Base-by-base conservation (phyloP, 2,329 filamentous ascomycete genomes). In the Dactylellina drechsleri region DNA sequence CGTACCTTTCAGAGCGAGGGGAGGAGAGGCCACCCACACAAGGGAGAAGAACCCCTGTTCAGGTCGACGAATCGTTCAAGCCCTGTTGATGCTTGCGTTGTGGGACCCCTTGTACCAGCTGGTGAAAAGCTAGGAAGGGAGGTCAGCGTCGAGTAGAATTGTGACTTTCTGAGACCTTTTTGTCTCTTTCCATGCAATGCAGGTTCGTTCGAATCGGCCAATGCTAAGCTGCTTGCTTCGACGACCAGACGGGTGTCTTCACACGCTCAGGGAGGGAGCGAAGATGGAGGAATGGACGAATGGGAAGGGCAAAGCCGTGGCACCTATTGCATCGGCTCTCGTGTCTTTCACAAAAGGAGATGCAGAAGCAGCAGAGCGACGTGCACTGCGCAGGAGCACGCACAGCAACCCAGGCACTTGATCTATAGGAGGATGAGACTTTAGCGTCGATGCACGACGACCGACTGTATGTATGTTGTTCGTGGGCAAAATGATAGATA, bases 241-340 rank as follows among this genome's bases (percentile, higher is more conserved):
- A 36, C 31, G 31, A 36, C 31, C 31, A 36, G 31, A 36, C 31
- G 31, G 31, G 31, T 36, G 31, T 36, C 31, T 36, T 36, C 31
- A 36, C 31, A 36, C 31, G 31, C 31, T 36, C 31, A 2, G 43
- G 43, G 43, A 47, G 43, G 16, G 43, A 15, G 16, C 3, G 43
- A 47, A 18, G 13, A 18, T 20, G 49, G 18, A 18, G 15, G 53
- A 47, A 18, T n/a, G 43, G 13, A 18, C 4, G 59, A 26, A 15
- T 40, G 47, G 41, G 52, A 40, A 70, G 31, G 45, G 53, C 50
- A 62, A 70, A 61, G 70, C 61, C 70, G 70, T 74, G 70, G 70
- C 66, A 74, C 70, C 70, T 74, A 54, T 74, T 56, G 70, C 62
- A 74, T 67, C 56, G 62, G 70, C 67, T 74, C 70, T 74, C 70